Conservation (phyloP, 2,329 filamentous ascomycete genomes). For the Calonectria henricotiae region DNA sequence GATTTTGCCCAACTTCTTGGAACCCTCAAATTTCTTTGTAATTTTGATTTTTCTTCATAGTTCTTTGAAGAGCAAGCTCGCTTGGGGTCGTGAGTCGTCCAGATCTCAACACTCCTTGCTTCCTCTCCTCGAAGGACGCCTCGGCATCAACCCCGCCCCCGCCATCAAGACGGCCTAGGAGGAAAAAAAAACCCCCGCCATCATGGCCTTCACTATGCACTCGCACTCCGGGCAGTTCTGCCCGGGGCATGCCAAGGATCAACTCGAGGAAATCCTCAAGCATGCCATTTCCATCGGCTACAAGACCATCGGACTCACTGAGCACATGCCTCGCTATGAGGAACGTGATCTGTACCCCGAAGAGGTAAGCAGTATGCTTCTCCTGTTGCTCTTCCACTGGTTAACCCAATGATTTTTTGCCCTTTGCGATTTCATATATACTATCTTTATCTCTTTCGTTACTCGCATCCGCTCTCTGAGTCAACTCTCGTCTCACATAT, state of each 20-base stretch:
- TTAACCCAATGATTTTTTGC: not conserved
- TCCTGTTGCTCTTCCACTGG: not conserved
- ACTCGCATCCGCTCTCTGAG: not conserved
- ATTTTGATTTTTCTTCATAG: not conserved
- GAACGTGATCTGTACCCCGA: slow-evolving; percentile 90
- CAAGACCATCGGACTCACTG: slow-evolving; percentile 88
- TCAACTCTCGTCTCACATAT: slow-evolving; percentile 29
- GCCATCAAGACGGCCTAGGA: not conserved
- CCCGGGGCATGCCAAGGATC: slow-evolving; percentile 87
- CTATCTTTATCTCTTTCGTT: not conserved
- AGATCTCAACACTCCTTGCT: not conserved
- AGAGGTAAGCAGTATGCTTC: slow-evolving; percentile 73
- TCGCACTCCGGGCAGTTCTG: slow-evolving; percentile 99
- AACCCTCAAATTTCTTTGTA: not conserved
- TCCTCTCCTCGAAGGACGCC: not conserved
- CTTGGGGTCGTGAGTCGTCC: not conserved
- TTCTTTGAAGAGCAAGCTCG: not conserved
- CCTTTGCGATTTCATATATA: not conserved
- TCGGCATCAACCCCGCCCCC: slow-evolving; percentile 14
- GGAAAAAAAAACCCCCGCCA: too few relatives aligned
- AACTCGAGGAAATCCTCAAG: slow-evolving; percentile 86
- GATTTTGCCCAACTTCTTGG: not conserved
- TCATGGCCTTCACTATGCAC: slow-evolving; percentile 97
- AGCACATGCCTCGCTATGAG: slow-evolving; percentile 91
- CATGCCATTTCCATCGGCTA: slow-evolving; percentile 85